Evolutionary conservation across 1,284 basidiomycete genomes (phyloP), one percentile per base, ranked within the genome.

Genomic region (Trichosporon coremiiforme): DNA sequence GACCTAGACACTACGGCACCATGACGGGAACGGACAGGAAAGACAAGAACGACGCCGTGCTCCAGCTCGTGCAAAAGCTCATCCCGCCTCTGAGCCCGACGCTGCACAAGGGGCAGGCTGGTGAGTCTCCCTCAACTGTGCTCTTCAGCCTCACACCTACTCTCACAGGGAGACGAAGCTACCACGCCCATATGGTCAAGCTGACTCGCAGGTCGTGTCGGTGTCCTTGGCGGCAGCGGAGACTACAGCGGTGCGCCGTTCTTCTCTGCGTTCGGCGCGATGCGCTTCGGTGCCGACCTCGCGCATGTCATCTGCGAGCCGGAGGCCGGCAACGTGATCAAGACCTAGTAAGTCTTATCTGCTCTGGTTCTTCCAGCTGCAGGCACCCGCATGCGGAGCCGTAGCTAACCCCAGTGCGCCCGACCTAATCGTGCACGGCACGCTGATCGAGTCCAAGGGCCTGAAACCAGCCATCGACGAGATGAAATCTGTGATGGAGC

Each of bases 221-320:
- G 94, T 65, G 91, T 99, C 20, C 87, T 99, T 2, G 96, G 96
- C 67, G 96, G 96, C 25, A 93, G 92, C 35, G 86, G 91, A 73
- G 96, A 98, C 77, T 99, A 98, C 83, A 94, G 95, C 0, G 97
- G 96, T 17, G 96, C 96, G 29, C 96, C 96, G 0, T 99, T 90
- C 87, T 99, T 96, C 79, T 90, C 93, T 2, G 89, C 92, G 31
- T 93, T 96, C 77, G 90, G 94, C 6, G 91, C 94, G 0, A 86
- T 95, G 75, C 88, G 93, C 73, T 87, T 95, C 78, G 96, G 95
- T 36, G 92, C 91, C 66, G 96, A 98, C 82, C 87, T 98, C 57
- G 94, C 94, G 29, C 95, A 98, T 86, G 94, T 98, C 68, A 95
- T 99, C 67, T 99, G 96, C 84, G 91, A 95, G 12, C 96, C 96